Conservation (phyloP, 345 rosid genomes). For the Eucalyptus camaldulensis region DNA sequence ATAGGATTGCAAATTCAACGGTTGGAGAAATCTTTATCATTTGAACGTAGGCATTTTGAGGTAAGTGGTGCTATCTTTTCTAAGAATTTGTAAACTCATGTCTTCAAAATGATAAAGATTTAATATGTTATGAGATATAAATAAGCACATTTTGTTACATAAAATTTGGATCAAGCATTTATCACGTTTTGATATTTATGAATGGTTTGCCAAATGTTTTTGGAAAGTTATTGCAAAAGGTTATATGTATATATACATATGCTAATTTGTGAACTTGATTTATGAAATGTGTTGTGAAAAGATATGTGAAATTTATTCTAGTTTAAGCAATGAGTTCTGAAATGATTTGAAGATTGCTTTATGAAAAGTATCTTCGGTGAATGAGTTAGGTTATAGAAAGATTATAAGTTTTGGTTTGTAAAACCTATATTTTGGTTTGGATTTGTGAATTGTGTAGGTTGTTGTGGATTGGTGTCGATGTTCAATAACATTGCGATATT, state of each 20-base stretch:
- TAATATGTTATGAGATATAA: too few species aligned
- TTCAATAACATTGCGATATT: fast-evolving
- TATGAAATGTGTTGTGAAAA: too few species aligned
- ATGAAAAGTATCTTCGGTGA: not conserved
- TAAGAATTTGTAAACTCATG: not conserved
- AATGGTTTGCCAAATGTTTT: not conserved
- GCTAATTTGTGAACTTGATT: too few species aligned
- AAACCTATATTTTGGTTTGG: not conserved
- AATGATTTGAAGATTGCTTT: not conserved
- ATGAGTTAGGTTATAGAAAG: not conserved
- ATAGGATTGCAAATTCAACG: not conserved
- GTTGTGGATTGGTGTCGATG: not conserved
- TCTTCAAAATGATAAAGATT: not conserved
- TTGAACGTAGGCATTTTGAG: too few species aligned
- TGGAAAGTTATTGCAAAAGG: not conserved
- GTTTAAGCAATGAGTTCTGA: not conserved
- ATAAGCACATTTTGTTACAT: too few species aligned
- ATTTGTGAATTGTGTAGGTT: too few species aligned
- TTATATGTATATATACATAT: too few species aligned
- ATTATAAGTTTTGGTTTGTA: too few species aligned
- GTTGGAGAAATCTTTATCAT: not conserved
- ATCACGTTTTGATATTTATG: not conserved
- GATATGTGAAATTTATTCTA: not conserved
- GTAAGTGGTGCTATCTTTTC: not conserved
- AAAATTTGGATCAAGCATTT: not conserved